phyloP scores from a whole-genome alignment of 768 basidiomycete species.

The Amylocystis lapponica region DNA sequence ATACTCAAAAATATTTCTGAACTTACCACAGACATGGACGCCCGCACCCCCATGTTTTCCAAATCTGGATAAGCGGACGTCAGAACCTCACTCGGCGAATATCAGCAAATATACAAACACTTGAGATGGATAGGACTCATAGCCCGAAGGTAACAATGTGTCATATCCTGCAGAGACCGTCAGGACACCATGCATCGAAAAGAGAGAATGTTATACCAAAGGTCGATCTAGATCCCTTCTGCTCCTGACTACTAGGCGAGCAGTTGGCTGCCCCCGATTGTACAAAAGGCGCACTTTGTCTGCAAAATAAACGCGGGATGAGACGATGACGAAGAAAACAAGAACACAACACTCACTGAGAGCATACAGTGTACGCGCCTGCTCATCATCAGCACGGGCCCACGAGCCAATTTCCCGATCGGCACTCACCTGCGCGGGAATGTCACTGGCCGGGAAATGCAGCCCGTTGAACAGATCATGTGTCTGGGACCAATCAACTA shows the following conservation, averaged over 20 bases:
- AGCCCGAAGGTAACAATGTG: slow-evolving; percentile 76
- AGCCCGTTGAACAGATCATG: slow-evolving; percentile 68
- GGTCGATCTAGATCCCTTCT: slow-evolving; percentile 63
- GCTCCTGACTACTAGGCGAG: slow-evolving; percentile 60
- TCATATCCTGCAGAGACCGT: slow-evolving; percentile 54
- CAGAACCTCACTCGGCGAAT: slow-evolving; percentile 6
- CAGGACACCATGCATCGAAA: not conserved
- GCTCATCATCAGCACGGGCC: not conserved
- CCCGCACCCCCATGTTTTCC: slow-evolving; percentile 76
- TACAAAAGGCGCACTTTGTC: slow-evolving; percentile 78
- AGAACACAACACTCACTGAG: slow-evolving; percentile 41
- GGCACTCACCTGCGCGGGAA: slow-evolving; percentile 55
- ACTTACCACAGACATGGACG: slow-evolving; percentile 80
- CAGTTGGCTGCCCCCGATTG: slow-evolving; percentile 65
- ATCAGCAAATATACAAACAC: slow-evolving; percentile 37
- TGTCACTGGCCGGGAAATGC: slow-evolving; percentile 66
- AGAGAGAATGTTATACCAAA: slow-evolving; percentile 36
- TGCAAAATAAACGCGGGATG: slow-evolving; percentile 18
- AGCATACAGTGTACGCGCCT: slow-evolving; percentile 64
- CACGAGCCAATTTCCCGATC: too few species aligned
- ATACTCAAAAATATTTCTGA: not conserved
- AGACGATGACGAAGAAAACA: not conserved
- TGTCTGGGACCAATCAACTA: slow-evolving; percentile 72
- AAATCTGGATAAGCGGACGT: slow-evolving; percentile 39
- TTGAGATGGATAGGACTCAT: slow-evolving; percentile 86